Conservation (phyloP, 352 stramenopile species). For the Vaucheria bursata region DNA sequence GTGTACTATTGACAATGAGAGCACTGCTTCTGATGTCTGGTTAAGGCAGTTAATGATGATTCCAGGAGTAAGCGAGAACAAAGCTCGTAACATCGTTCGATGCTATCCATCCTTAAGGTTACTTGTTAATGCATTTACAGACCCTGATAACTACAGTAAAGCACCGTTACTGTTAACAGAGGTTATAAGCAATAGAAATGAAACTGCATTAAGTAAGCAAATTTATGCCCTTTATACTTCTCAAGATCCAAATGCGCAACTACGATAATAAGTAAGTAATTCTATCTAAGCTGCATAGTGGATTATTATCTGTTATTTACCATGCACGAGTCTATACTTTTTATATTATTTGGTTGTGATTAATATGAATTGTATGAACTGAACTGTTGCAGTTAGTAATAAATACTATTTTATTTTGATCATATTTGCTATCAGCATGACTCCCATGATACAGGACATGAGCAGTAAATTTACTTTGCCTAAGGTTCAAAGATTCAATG, state of each 20-base stretch:
- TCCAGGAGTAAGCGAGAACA: slow-evolving; percentile 10
- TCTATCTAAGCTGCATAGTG: no score
- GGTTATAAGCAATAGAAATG: slow-evolving; percentile 5
- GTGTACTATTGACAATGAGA: slow-evolving; percentile 8
- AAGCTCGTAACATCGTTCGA: slow-evolving; percentile 17
- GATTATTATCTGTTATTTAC: no score
- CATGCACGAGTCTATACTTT: no score
- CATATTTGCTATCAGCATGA: no score
- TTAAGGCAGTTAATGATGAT: slow-evolving; percentile 29
- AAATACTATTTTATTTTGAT: no score
- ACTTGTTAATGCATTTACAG: slow-evolving; percentile 24
- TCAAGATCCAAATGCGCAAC: background rate
- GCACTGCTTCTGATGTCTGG: slow-evolving; percentile 11
- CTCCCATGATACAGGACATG: no score
- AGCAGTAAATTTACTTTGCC: no score
- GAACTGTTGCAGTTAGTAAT: no score
- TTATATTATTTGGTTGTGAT: no score
- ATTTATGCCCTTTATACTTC: background rate
- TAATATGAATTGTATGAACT: no score
- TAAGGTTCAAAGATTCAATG: no score
- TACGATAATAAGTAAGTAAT: no score
- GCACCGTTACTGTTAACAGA: slow-evolving; percentile 10
- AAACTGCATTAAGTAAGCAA: background rate
- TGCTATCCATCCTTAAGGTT: slow-evolving; percentile 21
- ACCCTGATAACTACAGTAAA: slow-evolving; percentile 15